These are phyloP conservation scores for Lactifluus hygrophoroides DNA, from an alignment of 768 basidiomycete genomes.

Conservation along the genomic window DNA sequence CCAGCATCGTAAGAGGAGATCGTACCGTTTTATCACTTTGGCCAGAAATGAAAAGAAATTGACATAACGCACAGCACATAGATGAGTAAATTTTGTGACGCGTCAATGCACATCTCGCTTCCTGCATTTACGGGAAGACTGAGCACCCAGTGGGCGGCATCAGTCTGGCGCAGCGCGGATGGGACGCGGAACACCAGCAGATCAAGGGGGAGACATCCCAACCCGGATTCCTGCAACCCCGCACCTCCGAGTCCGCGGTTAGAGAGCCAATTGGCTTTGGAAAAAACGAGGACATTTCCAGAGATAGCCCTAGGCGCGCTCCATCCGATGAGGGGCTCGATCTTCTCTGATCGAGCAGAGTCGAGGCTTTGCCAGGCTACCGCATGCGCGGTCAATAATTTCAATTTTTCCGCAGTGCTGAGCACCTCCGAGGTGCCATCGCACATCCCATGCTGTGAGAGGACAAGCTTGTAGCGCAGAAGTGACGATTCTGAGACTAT, in stretches of 20 bases:
- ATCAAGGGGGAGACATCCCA: not conserved
- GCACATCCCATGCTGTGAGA: constrained; percentile 9
- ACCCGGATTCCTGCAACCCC: no score
- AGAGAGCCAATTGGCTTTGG: not conserved
- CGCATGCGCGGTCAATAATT: not conserved
- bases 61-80: constrained; percentile 1
- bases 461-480: constrained; percentile 10
- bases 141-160: constrained; percentile 5
- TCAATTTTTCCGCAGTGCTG: constrained; percentile 6
- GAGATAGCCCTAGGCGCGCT: constrained; percentile 1
- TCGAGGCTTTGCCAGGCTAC: not conserved
- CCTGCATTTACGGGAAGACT: not conserved
- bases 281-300: not conserved
- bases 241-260: no score
- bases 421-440: not conserved
- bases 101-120: constrained; percentile 4
- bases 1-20: no score
- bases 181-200: constrained; percentile 8
- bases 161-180: not conserved
- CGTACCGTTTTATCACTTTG: no score
- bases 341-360: not conserved
- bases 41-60: no score
- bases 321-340: not conserved
- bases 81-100: constrained; percentile 8
- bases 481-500: not conserved